Conservation (phyloP, 2,329 filamentous ascomycete genomes). For the Diaporthe ilicicola region DNA sequence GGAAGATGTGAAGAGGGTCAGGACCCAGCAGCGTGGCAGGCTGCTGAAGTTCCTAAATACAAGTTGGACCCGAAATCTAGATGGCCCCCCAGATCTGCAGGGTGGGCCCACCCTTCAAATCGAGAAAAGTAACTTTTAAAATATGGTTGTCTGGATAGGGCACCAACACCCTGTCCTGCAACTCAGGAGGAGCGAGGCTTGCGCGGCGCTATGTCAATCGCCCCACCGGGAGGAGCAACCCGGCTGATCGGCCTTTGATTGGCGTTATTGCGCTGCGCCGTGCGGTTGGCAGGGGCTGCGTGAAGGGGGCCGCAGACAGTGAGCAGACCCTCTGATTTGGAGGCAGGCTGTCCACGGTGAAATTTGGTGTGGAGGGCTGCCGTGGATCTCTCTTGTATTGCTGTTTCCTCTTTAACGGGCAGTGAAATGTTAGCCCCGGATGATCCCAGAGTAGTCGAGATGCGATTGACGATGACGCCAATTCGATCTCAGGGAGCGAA, state of each 20-base stretch:
- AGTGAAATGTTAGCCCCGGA: constrained; percentile 34
- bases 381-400: constrained; percentile 16
- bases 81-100: constrained; percentile 33
- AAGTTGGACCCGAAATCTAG: constrained; percentile 29
- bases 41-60: constrained; percentile 29
- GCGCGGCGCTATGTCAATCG: constrained; percentile 35
- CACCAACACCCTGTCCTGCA: constrained; percentile 35
- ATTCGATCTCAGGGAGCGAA: constrained; percentile 18
- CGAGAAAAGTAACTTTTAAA: constrained; percentile 32
- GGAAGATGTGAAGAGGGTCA: constrained; percentile 22
- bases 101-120: constrained; percentile 31
- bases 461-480: constrained; percentile 23
- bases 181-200: constrained; percentile 35
- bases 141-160: constrained; percentile 35
- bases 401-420: constrained; percentile 19
- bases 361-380: constrained; percentile 19
- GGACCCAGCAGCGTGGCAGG: constrained; percentile 23
- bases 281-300: constrained; percentile 32
- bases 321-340: constrained; percentile 22
- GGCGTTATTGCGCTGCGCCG: constrained; percentile 12
- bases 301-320: constrained; percentile 14
- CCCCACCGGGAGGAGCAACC: constrained; percentile 31
- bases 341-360: constrained; percentile 10
- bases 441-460: constrained; percentile 23
- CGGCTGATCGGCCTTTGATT: constrained; percentile 33